Evolutionary conservation across 306 rosid genomes (phyloP), one percentile per base, ranked within the genome.

Genomic region (Fragaria vesca): DNA sequence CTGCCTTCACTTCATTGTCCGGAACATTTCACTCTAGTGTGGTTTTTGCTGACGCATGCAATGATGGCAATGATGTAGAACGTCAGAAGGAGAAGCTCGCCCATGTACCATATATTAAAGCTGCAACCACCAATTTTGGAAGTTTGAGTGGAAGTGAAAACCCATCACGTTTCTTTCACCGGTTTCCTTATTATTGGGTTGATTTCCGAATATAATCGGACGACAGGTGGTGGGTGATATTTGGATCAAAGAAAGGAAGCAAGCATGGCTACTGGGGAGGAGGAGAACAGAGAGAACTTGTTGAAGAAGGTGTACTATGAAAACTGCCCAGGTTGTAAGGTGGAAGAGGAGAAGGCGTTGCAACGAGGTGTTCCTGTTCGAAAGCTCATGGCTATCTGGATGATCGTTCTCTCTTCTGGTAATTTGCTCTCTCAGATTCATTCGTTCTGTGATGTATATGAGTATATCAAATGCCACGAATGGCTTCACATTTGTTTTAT

Each of bases 281-380:
- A 80, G 18, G 89, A 67, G 51, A 38, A 60, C 10, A 80, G 34
- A 28, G 79, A 83, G 76, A 71, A 89, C 17, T 75, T 91, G 78
- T 60, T 88, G 88, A 83, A 82, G 84, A 85, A 87, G 73, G 74
- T 80, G 12, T 79, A 93, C 62, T 51, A 84, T 73, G 90, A 90
- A 38, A 72, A 86, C 58, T 93, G 98, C 51, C 97, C 97, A 4
- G 98, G 97, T n/a, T 93, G 97, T 71, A 87, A 86, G 81, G 85
- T 87, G 38, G 93, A 93, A 43, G 78, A 71, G 74, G 66, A 73
- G 28, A 91, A 88, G 18, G 91, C 80, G 45, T 17, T 72, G 65
- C 76, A 69, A 20, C 69, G 61, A 10, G 96, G 91, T 28, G 72
- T 81, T 9, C 92, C 97, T 7, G 3, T 86, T 18, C 70, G 80